Evolutionary conservation across 208 protist species (phyloP), one percentile per base, ranked within the genome.

Genomic region (Trypanosoma congolense): DNA sequence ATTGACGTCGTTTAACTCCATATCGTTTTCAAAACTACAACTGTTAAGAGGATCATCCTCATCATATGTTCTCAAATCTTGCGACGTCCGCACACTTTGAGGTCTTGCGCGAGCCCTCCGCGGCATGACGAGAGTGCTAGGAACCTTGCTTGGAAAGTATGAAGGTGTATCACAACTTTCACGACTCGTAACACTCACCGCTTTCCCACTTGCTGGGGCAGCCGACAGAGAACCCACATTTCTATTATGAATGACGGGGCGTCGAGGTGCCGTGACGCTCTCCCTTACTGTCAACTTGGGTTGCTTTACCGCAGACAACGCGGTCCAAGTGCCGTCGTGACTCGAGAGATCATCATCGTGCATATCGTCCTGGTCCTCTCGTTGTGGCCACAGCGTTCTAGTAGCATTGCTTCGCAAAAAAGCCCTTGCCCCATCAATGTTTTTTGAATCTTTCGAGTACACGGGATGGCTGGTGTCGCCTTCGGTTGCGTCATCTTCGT

Each of bases 321-420:
- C 6, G 12, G 33, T 6, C 33, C 9, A 38, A 16, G 33, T 38
- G 22, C 22, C 26, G 5, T 25, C 47, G 33, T 10, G 28, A 8
- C 2, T 12, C 30, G 33, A 41, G 10, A 53, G 46, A 16, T 25
- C 44, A 24, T 41, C 56, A 10, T 44, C 56, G n/a, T 8, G 16
- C 43, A 9, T 36, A 25, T 45, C 29, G 4, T 24, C 49, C 31
- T 44, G n/a, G 3, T 18, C 38, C 4, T 25, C 31, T 42, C 63
- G 44, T 44, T 48, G 1, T 10, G 9, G 5, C 16, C 16, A 8
- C 43, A 50, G 19, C 18, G 10, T 18, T 30, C 47, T 36, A 36
- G 9, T 6, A 3, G 66, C 80, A 52, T 83, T 86, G 16, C 73
- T 70, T 5, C 82, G 56, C 19, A 90, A 56, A 56, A 82, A 83